Evolutionary conservation across 768 basidiomycete genomes (phyloP), one percentile per base, ranked within the genome.

Genomic region (Suillus ampliporus): DNA sequence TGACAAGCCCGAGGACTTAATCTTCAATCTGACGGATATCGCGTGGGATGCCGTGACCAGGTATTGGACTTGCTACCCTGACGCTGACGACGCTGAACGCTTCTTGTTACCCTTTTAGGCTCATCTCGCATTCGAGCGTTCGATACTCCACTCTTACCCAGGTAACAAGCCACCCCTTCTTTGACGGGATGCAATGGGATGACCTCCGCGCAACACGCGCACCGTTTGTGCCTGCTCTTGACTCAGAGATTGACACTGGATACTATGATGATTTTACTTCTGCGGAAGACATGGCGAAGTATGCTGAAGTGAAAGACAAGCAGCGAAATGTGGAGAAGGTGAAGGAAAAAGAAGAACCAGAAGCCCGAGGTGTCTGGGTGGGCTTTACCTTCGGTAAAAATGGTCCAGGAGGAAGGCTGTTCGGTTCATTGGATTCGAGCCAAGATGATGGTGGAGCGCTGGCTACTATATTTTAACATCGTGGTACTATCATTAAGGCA

Each of bases 251-350:
- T 62, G 97, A 99, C 71, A 95, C 95, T 1, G 95, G 95, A 19
- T 96, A 96, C 77, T 96, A 95, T 77, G 94, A 95, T 68, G 94
- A 95, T 73, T 95, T 95, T 74, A 89, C 89, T 2, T 90, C 86
- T 4, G 79, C 84, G 5, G 93, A 96, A 62, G 97, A 99, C 72
- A 98, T 98, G 96, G 95, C 94, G 56, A 99, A 99, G 79, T 99
- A 99, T 72, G 94, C 96, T 13, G 97, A 99, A 75, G 97, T 99
- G 8, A 87, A 92, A 76, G 97, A 97, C 82, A 99, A 99, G 78
- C 95, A 98, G 78, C 82, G 79, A 70, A 96, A 98, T 72, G 96
- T 99, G 28, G 97, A 97, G 28, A 85, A 85, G 61, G 92, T 98
- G 19, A 88, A 84, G 75, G 97, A 99, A 80, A 92, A 92, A 75